phyloP scores from a whole-genome alignment of 2,329 filamentous ascomycete species.

The Curvularia spicifera region DNA sequence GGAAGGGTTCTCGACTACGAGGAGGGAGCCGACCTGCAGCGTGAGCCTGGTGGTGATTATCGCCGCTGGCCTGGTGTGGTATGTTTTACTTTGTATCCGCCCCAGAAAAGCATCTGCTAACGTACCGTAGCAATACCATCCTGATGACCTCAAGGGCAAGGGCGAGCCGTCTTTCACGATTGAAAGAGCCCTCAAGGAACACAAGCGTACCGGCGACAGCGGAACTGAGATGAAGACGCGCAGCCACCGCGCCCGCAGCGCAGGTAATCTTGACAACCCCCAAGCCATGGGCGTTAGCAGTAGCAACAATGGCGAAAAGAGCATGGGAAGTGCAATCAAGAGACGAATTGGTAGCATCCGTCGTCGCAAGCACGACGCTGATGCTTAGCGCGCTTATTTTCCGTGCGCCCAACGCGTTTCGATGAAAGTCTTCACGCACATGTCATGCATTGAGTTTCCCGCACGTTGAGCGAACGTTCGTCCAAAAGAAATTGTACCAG shows the following conservation, averaged over 20 bases:
- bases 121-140: conserved; percentile 63
- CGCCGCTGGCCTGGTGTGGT: conserved; percentile 77
- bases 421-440: conserved; percentile 2
- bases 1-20: conserved; percentile 78
- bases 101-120: conserved; percentile 15
- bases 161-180: conserved; percentile 76
- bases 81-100: conserved; percentile 48
- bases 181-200: conserved; percentile 70
- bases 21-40: conserved; percentile 86
- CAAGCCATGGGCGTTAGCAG: conserved; percentile 38
- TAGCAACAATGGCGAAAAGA: conserved; percentile 48
- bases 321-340: conserved; percentile 51
- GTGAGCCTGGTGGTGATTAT: conserved; percentile 80
- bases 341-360: conserved; percentile 57
- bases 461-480: not conserved
- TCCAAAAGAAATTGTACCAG: conserved; percentile 7
- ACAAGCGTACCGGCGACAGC: conserved; percentile 54
- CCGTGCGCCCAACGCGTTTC: conserved; percentile 1
- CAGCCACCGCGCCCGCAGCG: conserved; percentile 47
- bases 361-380: conserved; percentile 41
- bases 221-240: conserved; percentile 54
- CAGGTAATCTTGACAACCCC: conserved; percentile 43
- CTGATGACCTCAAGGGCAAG: conserved; percentile 82
- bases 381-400: conserved; percentile 26
- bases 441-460: not conserved